Evolutionary conservation across 306 rosid genomes (phyloP), one percentile per base, ranked within the genome.

Genomic region (Psophocarpus tetragonolobus): DNA sequence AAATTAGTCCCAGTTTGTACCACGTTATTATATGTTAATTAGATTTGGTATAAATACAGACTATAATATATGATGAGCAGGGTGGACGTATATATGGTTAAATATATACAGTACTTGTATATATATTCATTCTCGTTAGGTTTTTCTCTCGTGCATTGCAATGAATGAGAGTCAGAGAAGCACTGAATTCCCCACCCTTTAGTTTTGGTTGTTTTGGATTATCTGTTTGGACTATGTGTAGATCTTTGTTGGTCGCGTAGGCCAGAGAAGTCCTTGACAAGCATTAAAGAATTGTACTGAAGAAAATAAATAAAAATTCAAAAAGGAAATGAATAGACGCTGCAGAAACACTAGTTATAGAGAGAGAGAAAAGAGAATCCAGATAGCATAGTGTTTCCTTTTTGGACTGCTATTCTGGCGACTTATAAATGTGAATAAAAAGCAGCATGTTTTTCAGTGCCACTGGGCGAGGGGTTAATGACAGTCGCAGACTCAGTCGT

Each of bases 371-470:
- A 57, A 35, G 30, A 50, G 71, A 65, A 65, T 65, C 71, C 71
- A 66, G 79, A 33, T 69, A 36, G 10, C 3, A 30, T 7, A 23
- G 61, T 56, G 36, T 35, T 80, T 76, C 57, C 80, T 73, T 45
- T 45, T 79, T 66, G 62, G 70, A 38, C 58, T 75, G 78, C 73
- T 35, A 44, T 38, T 81, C 77, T 79, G 89, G 82, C 71, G 61
- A 73, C 56, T 73, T 75, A 86, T 90, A 84, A 91, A 88, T 90
- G 87, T 74, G 75, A 85, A 81, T 78, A 39, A 81, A 87, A 84
- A 83, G 68, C 48, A 47, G 75, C 98, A 91, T 91, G 92, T 79
- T 91, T 91, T 93, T 93, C 98, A 91, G 98, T 90, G 96, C 97
- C 98, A 87, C 72, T 50, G 87, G 72, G 84, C 23, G 68, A 77